These are phyloP conservation scores for Camelina neglecta DNA, from an alignment of 345 rosid species.

Conservation along the genomic window DNA sequence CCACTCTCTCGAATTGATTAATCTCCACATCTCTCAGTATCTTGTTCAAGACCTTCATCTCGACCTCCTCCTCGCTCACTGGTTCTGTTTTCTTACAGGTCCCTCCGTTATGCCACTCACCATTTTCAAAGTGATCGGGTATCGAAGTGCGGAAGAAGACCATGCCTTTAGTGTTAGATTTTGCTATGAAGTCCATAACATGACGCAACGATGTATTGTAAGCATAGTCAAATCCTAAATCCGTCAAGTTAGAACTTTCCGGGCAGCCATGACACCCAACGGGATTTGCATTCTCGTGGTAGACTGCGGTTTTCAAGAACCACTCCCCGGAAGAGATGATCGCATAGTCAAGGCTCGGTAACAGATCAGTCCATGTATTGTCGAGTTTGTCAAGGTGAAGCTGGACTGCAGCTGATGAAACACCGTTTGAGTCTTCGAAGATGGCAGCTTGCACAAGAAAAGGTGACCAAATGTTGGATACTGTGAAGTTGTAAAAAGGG, in stretches of 20 bases:
- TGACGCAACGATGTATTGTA: conserved; percentile 64
- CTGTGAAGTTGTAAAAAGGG: conserved; percentile 64
- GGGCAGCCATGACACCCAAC: conserved; percentile 90
- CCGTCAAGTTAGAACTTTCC: conserved; percentile 60
- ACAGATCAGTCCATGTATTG: conserved; percentile 64
- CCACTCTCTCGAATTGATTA: conserved; percentile 61
- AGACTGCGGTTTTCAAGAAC: conserved; percentile 86
- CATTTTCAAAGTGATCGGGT: conserved; percentile 91
- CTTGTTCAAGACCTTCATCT: conserved; percentile 60
- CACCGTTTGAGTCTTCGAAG: conserved; percentile 83
- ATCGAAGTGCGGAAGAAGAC: conserved; percentile 79
- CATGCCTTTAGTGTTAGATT: conserved; percentile 61
- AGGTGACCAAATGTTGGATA: conserved; percentile 89
- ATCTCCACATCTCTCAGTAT: conserved; percentile 71
- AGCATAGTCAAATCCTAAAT: conserved; percentile 79
- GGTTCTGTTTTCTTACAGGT: conserved; percentile 63
- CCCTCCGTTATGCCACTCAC: conserved; percentile 94
- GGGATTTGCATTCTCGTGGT: conserved; percentile 63
- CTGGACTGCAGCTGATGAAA: conserved; percentile 77
- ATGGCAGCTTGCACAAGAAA: conserved; percentile 90
- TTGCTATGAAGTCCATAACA: conserved; percentile 67
- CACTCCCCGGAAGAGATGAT: conserved; percentile 95
- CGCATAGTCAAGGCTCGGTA: conserved; percentile 62
- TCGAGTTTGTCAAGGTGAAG: conserved; percentile 86
- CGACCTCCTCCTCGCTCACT: conserved; percentile 63